These are phyloP conservation scores for Pharus latifolius DNA, from an alignment of 176 grass and related monocot species.

Conservation along the genomic window DNA sequence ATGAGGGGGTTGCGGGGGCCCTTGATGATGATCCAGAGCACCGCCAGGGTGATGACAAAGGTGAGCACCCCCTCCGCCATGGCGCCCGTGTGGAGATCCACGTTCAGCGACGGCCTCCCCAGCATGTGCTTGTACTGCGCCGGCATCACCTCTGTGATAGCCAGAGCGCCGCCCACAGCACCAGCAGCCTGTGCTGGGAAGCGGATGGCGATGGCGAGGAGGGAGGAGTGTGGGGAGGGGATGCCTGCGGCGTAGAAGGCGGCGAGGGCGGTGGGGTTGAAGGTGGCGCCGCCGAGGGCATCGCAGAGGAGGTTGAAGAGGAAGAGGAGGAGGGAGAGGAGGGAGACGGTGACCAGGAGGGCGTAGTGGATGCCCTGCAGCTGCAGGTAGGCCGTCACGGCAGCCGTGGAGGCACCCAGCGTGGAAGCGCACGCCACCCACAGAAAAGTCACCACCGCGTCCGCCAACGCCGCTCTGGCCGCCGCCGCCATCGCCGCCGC, in stretches of 20 bases:
- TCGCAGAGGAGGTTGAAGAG: conserved; percentile 43
- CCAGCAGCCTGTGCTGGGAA: conserved; percentile 70
- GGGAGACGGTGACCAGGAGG: conserved; percentile 29
- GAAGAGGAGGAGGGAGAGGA: conserved; percentile 43
- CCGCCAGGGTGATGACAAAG: conserved; percentile 49
- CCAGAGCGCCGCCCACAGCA: conserved; percentile 53
- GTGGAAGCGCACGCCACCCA: conserved; percentile 56
- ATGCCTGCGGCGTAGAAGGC: conserved; percentile 70
- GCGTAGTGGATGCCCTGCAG: conserved; percentile 14
- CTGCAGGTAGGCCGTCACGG: conserved; percentile 29
- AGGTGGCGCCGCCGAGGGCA: conserved; percentile 47
- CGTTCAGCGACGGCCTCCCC: conserved; percentile 48
- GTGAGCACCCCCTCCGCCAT: conserved; percentile 51
- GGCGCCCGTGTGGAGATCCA: conserved; percentile 55
- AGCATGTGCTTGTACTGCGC: conserved; percentile 51
- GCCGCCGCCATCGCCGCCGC: conserved; percentile 21
- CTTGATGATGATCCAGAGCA: conserved; percentile 47
- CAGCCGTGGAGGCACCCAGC: conserved; percentile 32
- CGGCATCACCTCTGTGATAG: conserved; percentile 56
- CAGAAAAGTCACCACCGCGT: conserved; percentile 53
- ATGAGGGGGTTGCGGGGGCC: conserved; percentile 40
- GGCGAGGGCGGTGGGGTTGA: conserved; percentile 53
- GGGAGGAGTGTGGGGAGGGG: conserved; percentile 1
- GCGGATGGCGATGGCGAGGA: conserved; percentile 63
- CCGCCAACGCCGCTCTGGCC: conserved; percentile 35